A percentile compares a stretch with the other conserved stretches of the same genome.
Conservation (phyloP, 2,329 filamentous ascomycete species). For the Fusarium duplospermum region DNA sequence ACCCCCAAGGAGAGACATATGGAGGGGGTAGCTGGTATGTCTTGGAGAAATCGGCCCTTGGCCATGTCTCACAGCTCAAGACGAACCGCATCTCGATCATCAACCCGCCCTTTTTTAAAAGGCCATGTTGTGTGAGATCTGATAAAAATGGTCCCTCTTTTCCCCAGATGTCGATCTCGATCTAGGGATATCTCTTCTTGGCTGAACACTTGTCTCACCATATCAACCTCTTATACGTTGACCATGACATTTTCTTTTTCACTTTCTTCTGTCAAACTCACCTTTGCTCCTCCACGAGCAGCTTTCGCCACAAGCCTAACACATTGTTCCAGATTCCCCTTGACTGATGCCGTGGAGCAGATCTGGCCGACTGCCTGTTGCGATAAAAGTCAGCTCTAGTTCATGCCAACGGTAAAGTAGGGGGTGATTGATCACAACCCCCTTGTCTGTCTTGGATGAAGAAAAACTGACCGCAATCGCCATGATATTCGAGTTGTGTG, state of each 20-base stretch:
- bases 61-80: constrained; percentile 35
- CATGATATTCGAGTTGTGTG: constrained; percentile 23
- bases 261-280: constrained; percentile 49
- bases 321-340: constrained; percentile 84
- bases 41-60: constrained; percentile 24
- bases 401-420: constrained; percentile 28
- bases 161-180: constrained; percentile 21
- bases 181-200: constrained; percentile 19
- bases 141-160: background rate
- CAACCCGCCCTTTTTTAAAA: background rate
- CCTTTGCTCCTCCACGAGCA: constrained; percentile 80
- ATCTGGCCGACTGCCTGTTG: constrained; percentile 90
- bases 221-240: background rate
- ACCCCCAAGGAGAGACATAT: constrained; percentile 4
- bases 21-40: constrained; percentile 11
- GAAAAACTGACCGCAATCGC: constrained; percentile 42
- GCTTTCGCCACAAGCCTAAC: constrained; percentile 78
- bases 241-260: background rate
- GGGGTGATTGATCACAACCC: constrained; percentile 17
- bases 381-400: constrained; percentile 11
- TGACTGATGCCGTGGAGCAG: constrained; percentile 83
- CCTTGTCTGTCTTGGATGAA: background rate
- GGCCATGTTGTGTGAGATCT: constrained; percentile 3
- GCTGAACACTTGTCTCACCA: constrained; percentile 13
- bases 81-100: constrained; percentile 14